phyloP scores from a whole-genome alignment of 768 basidiomycete species.

The Cystofilobasidium capitatum region DNA sequence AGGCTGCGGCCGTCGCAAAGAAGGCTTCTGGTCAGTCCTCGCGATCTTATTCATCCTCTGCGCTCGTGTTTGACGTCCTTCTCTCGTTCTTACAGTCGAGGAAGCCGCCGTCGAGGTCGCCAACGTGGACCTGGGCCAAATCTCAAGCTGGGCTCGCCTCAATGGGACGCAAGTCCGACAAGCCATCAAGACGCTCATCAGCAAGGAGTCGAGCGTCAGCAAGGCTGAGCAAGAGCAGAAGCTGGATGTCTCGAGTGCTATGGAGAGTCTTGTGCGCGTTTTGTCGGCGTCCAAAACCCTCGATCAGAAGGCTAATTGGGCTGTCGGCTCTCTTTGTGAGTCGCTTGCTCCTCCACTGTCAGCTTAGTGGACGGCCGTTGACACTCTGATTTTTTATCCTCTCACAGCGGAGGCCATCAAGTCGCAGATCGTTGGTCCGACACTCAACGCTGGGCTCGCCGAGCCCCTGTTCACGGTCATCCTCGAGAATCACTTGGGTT shows the following conservation, averaged over 20 bases:
- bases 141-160: background rate
- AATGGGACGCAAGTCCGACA: background rate
- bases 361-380: conserved; percentile 17
- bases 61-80: background rate
- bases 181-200: background rate
- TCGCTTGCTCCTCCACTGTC: background rate
- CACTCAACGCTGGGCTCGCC: conserved; percentile 51
- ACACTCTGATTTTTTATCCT: conserved; percentile 27
- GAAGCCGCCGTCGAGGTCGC: background rate
- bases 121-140: background rate
- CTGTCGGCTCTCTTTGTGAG: background rate
- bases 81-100: background rate
- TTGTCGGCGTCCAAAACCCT: conserved; percentile 40
- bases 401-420: conserved; percentile 9
- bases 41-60: background rate
- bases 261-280: conserved; percentile 50
- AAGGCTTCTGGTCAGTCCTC: background rate
- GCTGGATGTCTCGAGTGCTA: conserved; percentile 25
- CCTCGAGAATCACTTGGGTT: conserved; percentile 51
- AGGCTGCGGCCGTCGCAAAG: background rate
- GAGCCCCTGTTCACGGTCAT: conserved; percentile 62
- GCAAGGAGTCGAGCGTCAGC: background rate
- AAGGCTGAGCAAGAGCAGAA: background rate
- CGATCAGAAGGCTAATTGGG: conserved; percentile 20
- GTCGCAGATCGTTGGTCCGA: conserved; percentile 26